These are phyloP conservation scores for Escallonia herrerae DNA, from an alignment of 129 eudicot species.

Conservation along the genomic window DNA sequence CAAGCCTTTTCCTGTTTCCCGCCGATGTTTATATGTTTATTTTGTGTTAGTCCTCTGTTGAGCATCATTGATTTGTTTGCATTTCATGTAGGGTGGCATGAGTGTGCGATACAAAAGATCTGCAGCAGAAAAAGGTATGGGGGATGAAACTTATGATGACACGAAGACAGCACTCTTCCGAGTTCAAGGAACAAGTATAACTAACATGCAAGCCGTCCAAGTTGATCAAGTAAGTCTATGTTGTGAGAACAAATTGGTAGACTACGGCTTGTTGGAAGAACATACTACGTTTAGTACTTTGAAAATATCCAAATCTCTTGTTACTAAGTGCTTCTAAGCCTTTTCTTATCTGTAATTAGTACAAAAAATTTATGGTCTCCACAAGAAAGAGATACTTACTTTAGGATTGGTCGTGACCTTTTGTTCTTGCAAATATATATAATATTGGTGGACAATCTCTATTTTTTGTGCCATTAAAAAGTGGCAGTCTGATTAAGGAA, in stretches of 20 bases:
- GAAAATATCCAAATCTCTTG: too few relatives aligned
- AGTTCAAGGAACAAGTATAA: slow-evolving; percentile 94
- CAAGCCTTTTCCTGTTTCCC: background rate
- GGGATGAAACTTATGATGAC: slow-evolving; percentile 81
- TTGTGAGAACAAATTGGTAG: background rate
- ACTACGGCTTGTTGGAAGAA: too few relatives aligned
- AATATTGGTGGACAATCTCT: too few relatives aligned
- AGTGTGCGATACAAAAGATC: slow-evolving; percentile 74
- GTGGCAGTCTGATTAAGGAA: too few relatives aligned
- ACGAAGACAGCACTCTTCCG: slow-evolving; percentile 83
- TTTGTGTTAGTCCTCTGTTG: background rate
- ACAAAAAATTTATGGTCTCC: too few relatives aligned
- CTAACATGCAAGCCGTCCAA: slow-evolving; percentile 99
- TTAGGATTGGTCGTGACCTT: too few relatives aligned
- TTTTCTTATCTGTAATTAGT: too few relatives aligned
- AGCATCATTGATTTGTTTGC: slow-evolving; percentile 7
- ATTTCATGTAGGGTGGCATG: slow-evolving; percentile 63
- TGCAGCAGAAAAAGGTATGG: slow-evolving; percentile 57
- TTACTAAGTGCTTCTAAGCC: too few relatives aligned
- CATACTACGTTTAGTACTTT: too few relatives aligned
- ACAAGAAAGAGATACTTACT: too few relatives aligned
- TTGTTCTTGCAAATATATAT: too few relatives aligned
- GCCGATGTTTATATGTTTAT: background rate
- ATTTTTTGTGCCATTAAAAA: too few relatives aligned
- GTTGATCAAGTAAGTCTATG: slow-evolving; percentile 69